Evolutionary conservation across 306 rosid genomes (phyloP).

Genomic region (Cucurbita moschata): DNA sequence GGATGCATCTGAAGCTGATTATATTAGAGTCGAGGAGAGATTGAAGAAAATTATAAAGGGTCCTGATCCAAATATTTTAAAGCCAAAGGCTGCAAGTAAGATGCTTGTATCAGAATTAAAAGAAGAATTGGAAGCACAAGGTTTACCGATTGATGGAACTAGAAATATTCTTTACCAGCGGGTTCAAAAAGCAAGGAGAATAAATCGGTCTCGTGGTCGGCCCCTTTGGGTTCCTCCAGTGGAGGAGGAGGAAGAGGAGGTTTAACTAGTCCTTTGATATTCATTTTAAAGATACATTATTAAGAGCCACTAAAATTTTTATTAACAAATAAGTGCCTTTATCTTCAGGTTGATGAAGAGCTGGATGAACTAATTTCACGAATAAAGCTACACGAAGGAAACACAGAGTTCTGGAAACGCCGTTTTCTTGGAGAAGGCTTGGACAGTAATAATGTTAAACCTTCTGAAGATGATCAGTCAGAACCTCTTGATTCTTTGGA

Average conservation of each 20-base stretch:
- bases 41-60: constrained; percentile 76
- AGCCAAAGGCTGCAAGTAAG: constrained; percentile 98
- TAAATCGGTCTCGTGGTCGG: constrained; percentile 91
- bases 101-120: constrained; percentile 81
- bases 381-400: constrained; percentile 72
- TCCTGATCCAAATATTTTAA: constrained; percentile 60
- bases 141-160: constrained; percentile 82
- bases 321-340: not conserved
- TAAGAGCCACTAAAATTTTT: not conserved
- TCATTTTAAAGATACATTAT: not conserved
- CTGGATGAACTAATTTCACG: constrained; percentile 72
- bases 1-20: constrained; percentile 71
- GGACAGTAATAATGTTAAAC: constrained; percentile 26
- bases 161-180: constrained; percentile 98
- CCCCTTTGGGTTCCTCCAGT: constrained; percentile 98
- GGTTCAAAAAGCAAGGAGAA: constrained; percentile 96
- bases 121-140: constrained; percentile 95
- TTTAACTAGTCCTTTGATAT: constrained; percentile 7
- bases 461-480: constrained; percentile 14
- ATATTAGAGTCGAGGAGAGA: constrained; percentile 59
- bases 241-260: constrained; percentile 95
- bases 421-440: constrained; percentile 85
- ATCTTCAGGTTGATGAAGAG: constrained; percentile 75
- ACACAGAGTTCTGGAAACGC: constrained; percentile 85
- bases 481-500: constrained; percentile 41